A percentile compares a stretch with the other conserved stretches of the same genome.
Evolutionary conservation across 768 basidiomycete species (phyloP).

Genomic region (Roridomyces roridus): DNA sequence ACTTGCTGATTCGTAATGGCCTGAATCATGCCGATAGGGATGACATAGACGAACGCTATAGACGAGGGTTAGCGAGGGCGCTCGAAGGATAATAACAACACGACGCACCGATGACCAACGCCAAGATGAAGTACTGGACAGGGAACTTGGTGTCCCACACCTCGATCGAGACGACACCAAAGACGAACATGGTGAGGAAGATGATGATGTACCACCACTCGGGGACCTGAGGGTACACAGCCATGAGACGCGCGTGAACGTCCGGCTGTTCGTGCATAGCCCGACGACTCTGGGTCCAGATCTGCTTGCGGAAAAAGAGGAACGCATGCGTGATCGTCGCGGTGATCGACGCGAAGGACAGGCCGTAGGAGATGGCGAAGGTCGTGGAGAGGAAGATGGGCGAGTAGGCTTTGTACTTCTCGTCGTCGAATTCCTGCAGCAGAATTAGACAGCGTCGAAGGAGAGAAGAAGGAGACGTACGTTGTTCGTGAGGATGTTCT

Average conservation of each 20-base stretch:
- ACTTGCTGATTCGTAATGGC: conserved; percentile 85
- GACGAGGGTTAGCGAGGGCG: not conserved
- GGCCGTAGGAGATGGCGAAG: conserved; percentile 76
- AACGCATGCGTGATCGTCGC: conserved; percentile 74
- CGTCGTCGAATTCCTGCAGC: conserved; percentile 55
- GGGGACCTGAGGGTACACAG: conserved; percentile 69
- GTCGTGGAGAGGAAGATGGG: conserved; percentile 73
- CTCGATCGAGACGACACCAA: conserved; percentile 59
- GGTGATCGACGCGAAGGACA: conserved; percentile 83
- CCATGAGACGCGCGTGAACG: conserved; percentile 85
- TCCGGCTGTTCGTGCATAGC: conserved; percentile 83
- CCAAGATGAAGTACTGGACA: conserved; percentile 65
- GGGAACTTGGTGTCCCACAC: conserved; percentile 59
- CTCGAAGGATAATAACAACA: not conserved
- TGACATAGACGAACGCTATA: conserved; percentile 67
- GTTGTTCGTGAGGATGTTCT: conserved; percentile 56
- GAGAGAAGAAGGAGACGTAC: not conserved
- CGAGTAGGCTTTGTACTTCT: conserved; percentile 60
- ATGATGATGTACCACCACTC: conserved; percentile 85
- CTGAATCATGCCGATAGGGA: conserved; percentile 71
- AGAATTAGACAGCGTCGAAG: conserved; percentile 20
- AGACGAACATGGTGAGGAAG: conserved; percentile 57
- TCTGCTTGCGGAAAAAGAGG: conserved; percentile 82
- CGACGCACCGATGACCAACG: conserved; percentile 62
- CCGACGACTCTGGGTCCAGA: conserved; percentile 72